Evolutionary conservation across 2,329 filamentous ascomycete species (phyloP).

Genomic region (Cladosporium sp.): DNA sequence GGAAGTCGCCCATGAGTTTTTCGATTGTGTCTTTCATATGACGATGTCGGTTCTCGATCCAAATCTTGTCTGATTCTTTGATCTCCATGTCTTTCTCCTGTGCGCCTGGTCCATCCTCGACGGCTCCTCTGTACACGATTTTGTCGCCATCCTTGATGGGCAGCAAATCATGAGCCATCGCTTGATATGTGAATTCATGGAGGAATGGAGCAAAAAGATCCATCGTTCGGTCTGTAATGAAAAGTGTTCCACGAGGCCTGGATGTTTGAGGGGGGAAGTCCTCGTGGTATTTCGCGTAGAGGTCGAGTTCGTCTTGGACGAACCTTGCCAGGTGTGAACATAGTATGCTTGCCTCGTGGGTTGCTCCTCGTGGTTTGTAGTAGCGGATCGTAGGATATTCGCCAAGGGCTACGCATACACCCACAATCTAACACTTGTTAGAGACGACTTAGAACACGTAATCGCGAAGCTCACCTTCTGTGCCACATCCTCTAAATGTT

Average conservation of each 20-base stretch:
- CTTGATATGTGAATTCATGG: slow-evolving; percentile 97
- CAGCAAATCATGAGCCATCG: slow-evolving; percentile 92
- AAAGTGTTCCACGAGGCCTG: slow-evolving; percentile 73
- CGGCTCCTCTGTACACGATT: slow-evolving; percentile 73
- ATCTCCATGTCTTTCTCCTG: slow-evolving; percentile 91
- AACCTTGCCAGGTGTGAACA: slow-evolving; percentile 86
- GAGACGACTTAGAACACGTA: background rate
- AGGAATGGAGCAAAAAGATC: slow-evolving; percentile 82
- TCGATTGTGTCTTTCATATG: slow-evolving; percentile 99
- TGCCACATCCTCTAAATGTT: slow-evolving; percentile 78
- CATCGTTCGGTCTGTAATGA: slow-evolving; percentile 90
- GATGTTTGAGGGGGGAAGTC: slow-evolving; percentile 78
- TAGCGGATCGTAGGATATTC: slow-evolving; percentile 93
- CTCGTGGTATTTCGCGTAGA: slow-evolving; percentile 77
- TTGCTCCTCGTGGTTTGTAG: slow-evolving; percentile 65
- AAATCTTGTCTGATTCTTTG: slow-evolving; percentile 84
- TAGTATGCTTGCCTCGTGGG: slow-evolving; percentile 83
- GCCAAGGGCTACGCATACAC: slow-evolving; percentile 84
- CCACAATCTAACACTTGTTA: slow-evolving; percentile 60
- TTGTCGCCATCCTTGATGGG: slow-evolving; percentile 86
- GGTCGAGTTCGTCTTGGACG: slow-evolving; percentile 85
- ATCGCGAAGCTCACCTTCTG: slow-evolving; percentile 63
- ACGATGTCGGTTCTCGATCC: slow-evolving; percentile 88
- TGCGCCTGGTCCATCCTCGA: slow-evolving; percentile 70
- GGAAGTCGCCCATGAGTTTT: slow-evolving; percentile 87